phyloP scores from a whole-genome alignment of 306 rosid genomes.

The Sindora glabra region DNA sequence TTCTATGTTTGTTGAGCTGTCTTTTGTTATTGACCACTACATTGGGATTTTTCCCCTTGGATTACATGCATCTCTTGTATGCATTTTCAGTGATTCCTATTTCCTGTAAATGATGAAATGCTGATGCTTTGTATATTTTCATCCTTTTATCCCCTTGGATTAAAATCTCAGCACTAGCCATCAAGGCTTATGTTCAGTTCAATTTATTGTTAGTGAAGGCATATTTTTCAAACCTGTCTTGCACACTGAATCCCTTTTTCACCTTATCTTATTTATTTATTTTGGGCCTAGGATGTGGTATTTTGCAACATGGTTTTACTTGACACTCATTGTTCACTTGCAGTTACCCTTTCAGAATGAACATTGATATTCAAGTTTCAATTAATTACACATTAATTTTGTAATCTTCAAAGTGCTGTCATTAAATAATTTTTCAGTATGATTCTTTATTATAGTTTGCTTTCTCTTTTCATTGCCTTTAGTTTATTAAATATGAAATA shows the following conservation, averaged over 20 bases:
- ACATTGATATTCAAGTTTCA: neutral
- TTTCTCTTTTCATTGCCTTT: neutral
- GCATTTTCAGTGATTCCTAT: neutral
- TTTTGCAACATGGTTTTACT: neutral
- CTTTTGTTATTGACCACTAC: no score
- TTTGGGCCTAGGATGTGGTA: neutral
- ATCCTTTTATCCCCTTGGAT: neutral
- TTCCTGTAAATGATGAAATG: neutral
- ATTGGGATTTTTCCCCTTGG: neutral
- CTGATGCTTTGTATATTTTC: neutral
- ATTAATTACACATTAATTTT: neutral
- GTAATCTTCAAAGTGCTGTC: neutral
- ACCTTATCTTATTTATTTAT: neutral
- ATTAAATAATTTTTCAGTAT: neutral
- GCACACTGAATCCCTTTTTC: neutral
- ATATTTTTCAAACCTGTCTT: neutral
- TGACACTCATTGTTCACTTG: neutral
- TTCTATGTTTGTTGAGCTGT: neutral
- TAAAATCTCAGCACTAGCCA: neutral
- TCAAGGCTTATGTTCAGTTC: neutral
- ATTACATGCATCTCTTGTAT: neutral
- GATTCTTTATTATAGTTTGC: neutral
- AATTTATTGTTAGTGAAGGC: no score
- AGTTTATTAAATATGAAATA: conserved; percentile 2
- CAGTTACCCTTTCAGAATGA: neutral